Conservation (phyloP, 345 rosid species). For the Excoecaria cochinchinensis region DNA sequence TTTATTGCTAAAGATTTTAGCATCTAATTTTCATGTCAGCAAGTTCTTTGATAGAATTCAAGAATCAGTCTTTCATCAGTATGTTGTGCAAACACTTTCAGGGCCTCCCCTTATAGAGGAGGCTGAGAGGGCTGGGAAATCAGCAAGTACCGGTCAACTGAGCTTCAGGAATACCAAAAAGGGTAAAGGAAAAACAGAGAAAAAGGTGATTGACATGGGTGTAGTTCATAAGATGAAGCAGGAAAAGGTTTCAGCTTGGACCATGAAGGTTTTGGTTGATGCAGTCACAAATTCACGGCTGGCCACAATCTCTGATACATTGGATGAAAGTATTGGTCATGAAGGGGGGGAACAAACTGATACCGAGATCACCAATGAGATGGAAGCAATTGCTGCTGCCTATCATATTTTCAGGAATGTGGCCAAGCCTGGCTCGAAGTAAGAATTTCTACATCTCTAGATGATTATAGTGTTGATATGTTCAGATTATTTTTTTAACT, state of each 20-base stretch:
- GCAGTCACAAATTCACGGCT: constrained; percentile 64
- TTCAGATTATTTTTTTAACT: constrained; percentile 10
- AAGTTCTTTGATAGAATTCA: constrained; percentile 88
- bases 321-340: constrained; percentile 47
- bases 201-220: constrained; percentile 74
- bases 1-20: constrained; percentile 65
- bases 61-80: constrained; percentile 82
- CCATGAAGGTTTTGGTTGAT: constrained; percentile 80
- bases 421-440: constrained; percentile 44
- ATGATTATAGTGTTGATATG: neutral
- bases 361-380: constrained; percentile 68
- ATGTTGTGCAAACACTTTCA: constrained; percentile 68
- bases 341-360: constrained; percentile 43
- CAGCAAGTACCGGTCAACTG: constrained; percentile 45
- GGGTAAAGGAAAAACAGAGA: constrained; percentile 43
- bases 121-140: constrained; percentile 51
- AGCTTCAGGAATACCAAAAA: constrained; percentile 51
- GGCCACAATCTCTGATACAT: constrained; percentile 61
- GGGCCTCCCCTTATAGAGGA: constrained; percentile 78
- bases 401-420: constrained; percentile 61
- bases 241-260: constrained; percentile 90
- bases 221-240: constrained; percentile 68
- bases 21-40: constrained; percentile 76
- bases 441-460: constrained; percentile 22
- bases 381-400: constrained; percentile 80